Base-by-base conservation (phyloP, 192 early-diverging fungal genomes). In the Borealophlyctis nickersoniae region DNA sequence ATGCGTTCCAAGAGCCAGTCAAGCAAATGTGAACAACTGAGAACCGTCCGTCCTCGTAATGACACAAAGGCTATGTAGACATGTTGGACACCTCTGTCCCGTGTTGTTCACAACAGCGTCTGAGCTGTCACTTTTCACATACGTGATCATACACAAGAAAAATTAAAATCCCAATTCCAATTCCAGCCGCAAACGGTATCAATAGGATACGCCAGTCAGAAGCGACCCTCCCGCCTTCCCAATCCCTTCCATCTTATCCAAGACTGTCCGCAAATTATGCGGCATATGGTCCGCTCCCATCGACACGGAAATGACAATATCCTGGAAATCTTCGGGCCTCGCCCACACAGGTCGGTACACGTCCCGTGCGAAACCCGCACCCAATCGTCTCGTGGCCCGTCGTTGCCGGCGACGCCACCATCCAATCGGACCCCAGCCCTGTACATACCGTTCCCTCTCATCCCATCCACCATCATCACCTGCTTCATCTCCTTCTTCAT, bases 221-320 rank as follows among this genome's bases (percentile, higher is more conserved):
- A 36, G 28, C 2, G n/a, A 31, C 14, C 22, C 58, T 16, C 58
- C 35, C 22, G 34, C 35, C 30, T 36, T 1, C 23, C 49, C 62
- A 26, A 39, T 31, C 16, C 32, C 33, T 23, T 34, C 29, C 3
- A 63, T 31, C 56, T 36, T 22, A 7, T 61, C 52, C 24, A 80
- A 56, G 1, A 78, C 70, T 33, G 56, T 56, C 26, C 57, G 60
- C 36, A 81, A 29, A 28, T 66, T 33, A 54, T 77, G 62, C 28
- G 75, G 80, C 52, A 82, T 63, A 62, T 82, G 80, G 51, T 82
- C 80, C n/a, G 49, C 30, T 9, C 50, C 73, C 77, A 77, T 79
- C 16, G 65, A 62, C 22, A 34, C 36, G n/a, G 71, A 65, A 36
- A 83, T 71, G 14, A 73, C 49, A 34, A 83, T 76, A 26, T 77